A percentile compares a stretch with the other conserved stretches of the same genome.
Evolutionary conservation across 352 stramenopile genomes (phyloP).

Genomic region (Phytophthora cajani): DNA sequence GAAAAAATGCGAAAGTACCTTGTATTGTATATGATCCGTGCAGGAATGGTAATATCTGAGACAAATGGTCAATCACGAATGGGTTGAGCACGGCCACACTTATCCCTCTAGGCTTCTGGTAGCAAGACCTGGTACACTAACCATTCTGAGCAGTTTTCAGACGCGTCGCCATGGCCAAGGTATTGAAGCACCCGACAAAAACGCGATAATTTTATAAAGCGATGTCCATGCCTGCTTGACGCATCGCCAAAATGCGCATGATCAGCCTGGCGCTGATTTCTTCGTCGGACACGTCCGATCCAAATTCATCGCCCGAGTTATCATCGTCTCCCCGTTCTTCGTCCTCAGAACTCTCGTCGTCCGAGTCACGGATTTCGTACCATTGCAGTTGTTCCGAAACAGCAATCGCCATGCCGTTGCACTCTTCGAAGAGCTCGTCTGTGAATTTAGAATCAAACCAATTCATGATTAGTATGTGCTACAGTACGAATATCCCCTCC

Average conservation of each 20-base stretch:
- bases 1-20: too few species aligned
- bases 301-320: constrained; percentile 17
- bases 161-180: too few species aligned
- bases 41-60: too few species aligned
- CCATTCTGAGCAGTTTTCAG: too few species aligned
- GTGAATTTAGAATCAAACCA: background rate
- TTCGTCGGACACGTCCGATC: constrained; percentile 36
- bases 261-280: constrained; percentile 37
- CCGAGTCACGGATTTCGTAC: constrained; percentile 62
- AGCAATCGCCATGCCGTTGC: constrained; percentile 27
- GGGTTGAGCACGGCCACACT: too few species aligned
- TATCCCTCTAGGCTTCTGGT: too few species aligned
- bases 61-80: too few species aligned
- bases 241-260: constrained; percentile 37
- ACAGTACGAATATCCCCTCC: background rate
- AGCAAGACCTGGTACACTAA: too few species aligned
- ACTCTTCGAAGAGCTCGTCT: constrained; percentile 42
- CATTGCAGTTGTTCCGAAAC: constrained; percentile 55
- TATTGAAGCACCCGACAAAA: too few species aligned
- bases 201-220: background rate
- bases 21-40: too few species aligned
- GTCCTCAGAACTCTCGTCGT: constrained; percentile 36
- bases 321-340: constrained; percentile 25
- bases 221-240: constrained; percentile 29
- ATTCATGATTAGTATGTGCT: background rate